These are phyloP conservation scores for Sisymbrium irio DNA, from an alignment of 345 rosid genomes.

Conservation along the genomic window DNA sequence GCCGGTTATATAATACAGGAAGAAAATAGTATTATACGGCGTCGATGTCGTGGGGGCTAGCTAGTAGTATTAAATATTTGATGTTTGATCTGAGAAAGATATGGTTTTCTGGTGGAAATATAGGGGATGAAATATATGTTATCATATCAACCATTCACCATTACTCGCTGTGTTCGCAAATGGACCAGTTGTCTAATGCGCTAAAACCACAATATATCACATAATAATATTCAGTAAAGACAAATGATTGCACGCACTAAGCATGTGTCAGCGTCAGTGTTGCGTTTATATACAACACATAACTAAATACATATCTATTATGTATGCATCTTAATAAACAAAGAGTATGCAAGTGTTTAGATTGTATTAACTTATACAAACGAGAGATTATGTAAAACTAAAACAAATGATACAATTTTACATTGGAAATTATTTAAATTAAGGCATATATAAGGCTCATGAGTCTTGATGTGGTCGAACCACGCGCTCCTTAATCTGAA, in stretches of 20 bases:
- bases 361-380: too few species aligned
- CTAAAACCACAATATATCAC: conserved; percentile 5
- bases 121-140: conserved; percentile 7
- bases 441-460: not conserved
- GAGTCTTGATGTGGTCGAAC: not conserved
- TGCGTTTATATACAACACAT: not conserved
- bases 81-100: conserved; percentile 12
- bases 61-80: conserved; percentile 9
- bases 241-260: conserved; percentile 33
- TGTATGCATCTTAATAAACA: too few species aligned
- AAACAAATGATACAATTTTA: too few species aligned
- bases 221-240: not conserved
- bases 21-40: conserved; percentile 13
- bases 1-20: not conserved
- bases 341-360: too few species aligned
- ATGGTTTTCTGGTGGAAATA: conserved; percentile 34
- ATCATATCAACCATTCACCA: conserved; percentile 20
- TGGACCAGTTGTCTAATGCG: conserved; percentile 28
- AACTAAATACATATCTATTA: not conserved
- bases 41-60: conserved; percentile 26
- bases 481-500: not conserved
- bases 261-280: conserved; percentile 21
- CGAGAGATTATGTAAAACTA: too few species aligned
- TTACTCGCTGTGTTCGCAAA: conserved; percentile 1
- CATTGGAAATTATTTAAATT: too few species aligned